Conservation (phyloP, 495 filamentous ascomycete genomes). For the Neurospora sp. region DNA sequence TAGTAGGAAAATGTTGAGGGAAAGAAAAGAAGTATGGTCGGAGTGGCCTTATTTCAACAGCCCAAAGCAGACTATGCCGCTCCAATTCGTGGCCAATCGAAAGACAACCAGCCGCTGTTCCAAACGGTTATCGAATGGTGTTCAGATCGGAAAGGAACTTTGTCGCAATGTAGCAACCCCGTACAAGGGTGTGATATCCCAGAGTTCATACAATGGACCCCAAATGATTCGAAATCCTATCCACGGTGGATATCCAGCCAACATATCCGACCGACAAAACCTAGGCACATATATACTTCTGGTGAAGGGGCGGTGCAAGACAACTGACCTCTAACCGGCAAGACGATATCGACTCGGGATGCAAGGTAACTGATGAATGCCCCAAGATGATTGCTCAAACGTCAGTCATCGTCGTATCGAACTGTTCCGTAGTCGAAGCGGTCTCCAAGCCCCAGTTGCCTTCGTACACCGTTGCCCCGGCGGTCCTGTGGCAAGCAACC, state of each 20-base stretch:
- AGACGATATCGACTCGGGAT: conserved; percentile 18
- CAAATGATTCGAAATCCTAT: conserved; percentile 25
- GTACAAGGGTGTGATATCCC: conserved; percentile 9
- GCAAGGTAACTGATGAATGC: conserved; percentile 4
- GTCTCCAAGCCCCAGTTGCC: conserved; percentile 78
- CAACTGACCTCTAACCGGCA: conserved; percentile 25
- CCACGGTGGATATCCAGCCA: conserved; percentile 21
- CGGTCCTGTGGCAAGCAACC: conserved; percentile 61
- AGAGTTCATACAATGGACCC: conserved; percentile 6
- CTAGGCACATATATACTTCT: conserved; percentile 21
- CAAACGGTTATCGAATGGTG: conserved; percentile 9
- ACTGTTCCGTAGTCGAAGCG: conserved; percentile 12
- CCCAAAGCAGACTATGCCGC: neutral
- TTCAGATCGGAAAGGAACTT: conserved; percentile 1
- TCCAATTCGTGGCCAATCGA: neutral
- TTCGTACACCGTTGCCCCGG: conserved; percentile 85
- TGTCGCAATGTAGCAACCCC: conserved; percentile 8
- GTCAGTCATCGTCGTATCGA: conserved; percentile 41
- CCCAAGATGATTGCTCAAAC: conserved; percentile 24
- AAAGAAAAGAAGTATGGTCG: neutral
- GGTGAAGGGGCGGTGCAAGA: conserved; percentile 14
- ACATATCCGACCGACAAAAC: conserved; percentile 19
- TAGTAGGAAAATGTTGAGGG: neutral
- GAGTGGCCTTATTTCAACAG: neutral
- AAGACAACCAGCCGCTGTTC: neutral